Percentiles rank a stretch among this genome's conserved stretches.
Evolutionary conservation across 164 flowering plant species (phyloP).

Genomic region (Liriodendron chinense): DNA sequence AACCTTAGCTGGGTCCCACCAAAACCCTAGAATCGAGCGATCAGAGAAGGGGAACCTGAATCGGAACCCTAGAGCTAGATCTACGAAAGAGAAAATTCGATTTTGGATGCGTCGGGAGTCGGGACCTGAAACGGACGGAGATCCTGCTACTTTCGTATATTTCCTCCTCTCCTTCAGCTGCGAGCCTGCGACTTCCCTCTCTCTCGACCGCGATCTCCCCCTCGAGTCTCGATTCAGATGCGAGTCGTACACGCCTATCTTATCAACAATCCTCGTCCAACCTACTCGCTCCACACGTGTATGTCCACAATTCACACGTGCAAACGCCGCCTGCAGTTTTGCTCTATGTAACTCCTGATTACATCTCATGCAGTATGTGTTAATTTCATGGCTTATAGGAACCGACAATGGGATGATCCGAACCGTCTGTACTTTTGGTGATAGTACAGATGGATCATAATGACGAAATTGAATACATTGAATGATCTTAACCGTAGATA

Average conservation of each 20-base stretch:
- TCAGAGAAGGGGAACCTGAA: background rate
- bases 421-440: too few species aligned
- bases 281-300: background rate
- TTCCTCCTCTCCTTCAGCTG: background rate
- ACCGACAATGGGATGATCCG: too few species aligned
- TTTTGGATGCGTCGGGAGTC: background rate
- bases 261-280: background rate
- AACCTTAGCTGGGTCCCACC: background rate
- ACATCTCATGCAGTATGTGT: too few species aligned
- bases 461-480: too few species aligned
- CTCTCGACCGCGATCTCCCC: background rate
- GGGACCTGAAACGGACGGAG: background rate
- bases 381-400: too few species aligned
- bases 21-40: background rate
- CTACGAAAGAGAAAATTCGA: background rate
- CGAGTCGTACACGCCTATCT: background rate
- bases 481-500: too few species aligned
- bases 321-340: too few species aligned
- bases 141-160: background rate
- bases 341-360: too few species aligned
- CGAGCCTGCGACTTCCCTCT: background rate
- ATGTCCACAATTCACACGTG: too few species aligned
- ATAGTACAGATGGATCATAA: too few species aligned
- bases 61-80: background rate
- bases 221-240: background rate